Conservation (phyloP, 164 flowering plant genomes). For the Magnolia sinica region DNA sequence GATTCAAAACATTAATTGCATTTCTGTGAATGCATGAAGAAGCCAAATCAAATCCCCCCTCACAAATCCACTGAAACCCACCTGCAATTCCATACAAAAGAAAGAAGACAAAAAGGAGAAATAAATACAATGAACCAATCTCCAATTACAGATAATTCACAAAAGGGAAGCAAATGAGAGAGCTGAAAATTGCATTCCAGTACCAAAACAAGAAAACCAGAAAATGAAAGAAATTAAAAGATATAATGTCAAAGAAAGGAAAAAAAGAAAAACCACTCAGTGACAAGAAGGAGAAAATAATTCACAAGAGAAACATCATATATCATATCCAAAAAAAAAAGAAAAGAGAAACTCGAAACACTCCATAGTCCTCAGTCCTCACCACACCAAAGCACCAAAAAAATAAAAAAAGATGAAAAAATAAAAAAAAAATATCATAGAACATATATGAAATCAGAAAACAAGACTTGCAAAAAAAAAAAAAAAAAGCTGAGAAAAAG, state of each 20-base stretch:
- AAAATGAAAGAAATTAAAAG: not conserved
- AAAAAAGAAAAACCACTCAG: not conserved
- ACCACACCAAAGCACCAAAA: not conserved
- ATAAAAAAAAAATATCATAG: not conserved
- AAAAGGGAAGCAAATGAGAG: not conserved
- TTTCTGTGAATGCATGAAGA: conserved; percentile 36
- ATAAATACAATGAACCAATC: not conserved
- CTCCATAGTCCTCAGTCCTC: no score
- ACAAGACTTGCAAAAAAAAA: not conserved
- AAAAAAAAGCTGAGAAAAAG: not conserved
- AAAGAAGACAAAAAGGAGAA: not conserved
- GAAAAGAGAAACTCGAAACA: not conserved
- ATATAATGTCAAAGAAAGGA: not conserved
- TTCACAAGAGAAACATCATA: not conserved
- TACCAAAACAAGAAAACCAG: not conserved
- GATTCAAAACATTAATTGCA: conserved; percentile 43
- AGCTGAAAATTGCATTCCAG: not conserved
- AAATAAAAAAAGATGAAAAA: no score
- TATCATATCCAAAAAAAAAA: not conserved
- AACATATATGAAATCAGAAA: not conserved
- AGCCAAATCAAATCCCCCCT: conserved; percentile 29
- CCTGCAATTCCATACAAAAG: conserved; percentile 30
- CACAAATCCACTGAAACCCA: conserved; percentile 36
- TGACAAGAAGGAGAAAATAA: not conserved
- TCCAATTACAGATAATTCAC: not conserved